Conservation (phyloP, 2,329 filamentous ascomycete species). For the Aspergillus pseudonomiae region DNA sequence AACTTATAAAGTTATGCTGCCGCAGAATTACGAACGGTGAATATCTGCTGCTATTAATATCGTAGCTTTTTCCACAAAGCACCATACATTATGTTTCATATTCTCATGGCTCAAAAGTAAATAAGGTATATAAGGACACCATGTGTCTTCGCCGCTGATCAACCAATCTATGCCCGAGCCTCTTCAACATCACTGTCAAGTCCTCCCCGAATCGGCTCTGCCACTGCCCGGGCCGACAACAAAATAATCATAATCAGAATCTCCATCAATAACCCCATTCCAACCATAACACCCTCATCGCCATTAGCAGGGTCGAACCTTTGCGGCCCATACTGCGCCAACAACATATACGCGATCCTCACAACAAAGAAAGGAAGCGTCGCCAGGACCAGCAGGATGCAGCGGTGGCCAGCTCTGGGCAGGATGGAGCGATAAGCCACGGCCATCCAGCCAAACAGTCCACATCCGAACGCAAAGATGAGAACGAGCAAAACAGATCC, state of each 20-base stretch:
- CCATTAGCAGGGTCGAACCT: constrained; percentile 23
- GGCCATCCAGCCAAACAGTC: constrained; percentile 25
- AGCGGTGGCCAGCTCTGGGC: constrained; percentile 20
- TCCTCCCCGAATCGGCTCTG: constrained; percentile 23
- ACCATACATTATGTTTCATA: neutral
- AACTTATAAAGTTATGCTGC: constrained; percentile 27
- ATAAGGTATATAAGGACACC: neutral
- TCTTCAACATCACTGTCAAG: neutral
- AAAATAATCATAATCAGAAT: constrained; percentile 24
- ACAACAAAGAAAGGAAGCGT: constrained; percentile 28
- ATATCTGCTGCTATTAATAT: neutral
- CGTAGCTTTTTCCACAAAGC: neutral
- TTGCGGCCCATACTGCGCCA: constrained; percentile 23
- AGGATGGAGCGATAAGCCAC: constrained; percentile 21
- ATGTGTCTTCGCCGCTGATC: neutral
- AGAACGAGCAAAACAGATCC: constrained; percentile 26
- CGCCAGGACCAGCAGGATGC: constrained; percentile 20
- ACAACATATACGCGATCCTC: constrained; percentile 27
- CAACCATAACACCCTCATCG: constrained; percentile 20
- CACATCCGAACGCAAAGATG: constrained; percentile 27
- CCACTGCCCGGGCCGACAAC: constrained; percentile 23
- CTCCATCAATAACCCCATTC: constrained; percentile 33
- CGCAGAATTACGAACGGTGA: constrained; percentile 19
- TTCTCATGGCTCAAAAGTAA: neutral
- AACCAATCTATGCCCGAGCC: neutral